Base-by-base conservation (phyloP, 352 stramenopile genomes). In the Phytophthora cryptogea region DNA sequence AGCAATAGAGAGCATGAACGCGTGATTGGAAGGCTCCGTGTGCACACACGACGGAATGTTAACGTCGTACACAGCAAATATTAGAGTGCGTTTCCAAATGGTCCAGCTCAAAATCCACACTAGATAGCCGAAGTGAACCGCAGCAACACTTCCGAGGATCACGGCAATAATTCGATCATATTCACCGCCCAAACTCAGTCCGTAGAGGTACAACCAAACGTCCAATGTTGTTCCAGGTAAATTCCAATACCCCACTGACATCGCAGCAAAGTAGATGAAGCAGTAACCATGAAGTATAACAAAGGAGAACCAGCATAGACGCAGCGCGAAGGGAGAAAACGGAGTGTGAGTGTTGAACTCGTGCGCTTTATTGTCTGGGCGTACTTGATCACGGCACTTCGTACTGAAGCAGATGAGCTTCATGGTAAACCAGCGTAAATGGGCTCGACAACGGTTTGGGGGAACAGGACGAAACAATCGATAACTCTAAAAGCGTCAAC, bases 11-110 rank as follows among this genome's bases (percentile, higher is more conserved):
- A 1, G 1, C 20, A 23, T 23, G 17, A 36, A 30, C 8, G 23
- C 14, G 14, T 28, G 17, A 13, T 31, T 46, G 44, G n/a, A n/a
- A 23, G 20, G 20, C 20, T 23, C 20, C 2, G 20, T 3, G 20
- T 23, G 20, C 20, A 23, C 20, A 1, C 20, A 23, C 20, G 20
- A 23, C 20, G 20, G 42, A 3, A 30, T 30, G 33, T 58, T 59
- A 1, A 63, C 37, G n/a, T 63, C 45, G 41, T 63, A 63, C 5
- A 68, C 60, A n/a, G 53, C 52, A 20, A 68, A 63, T 1, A 68
- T 27, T 2, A 54, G 11, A 0, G 8, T 27, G 1, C 39, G 27
- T 13, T 52, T 67, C 17, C 28, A n/a, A 10, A 70, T 11, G 5
- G 64, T 68, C 35, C 58, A 62, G 9, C 8, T n/a, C 1, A 68